Conservation (phyloP, 306 rosid genomes). For the Quercus wislizeni region DNA sequence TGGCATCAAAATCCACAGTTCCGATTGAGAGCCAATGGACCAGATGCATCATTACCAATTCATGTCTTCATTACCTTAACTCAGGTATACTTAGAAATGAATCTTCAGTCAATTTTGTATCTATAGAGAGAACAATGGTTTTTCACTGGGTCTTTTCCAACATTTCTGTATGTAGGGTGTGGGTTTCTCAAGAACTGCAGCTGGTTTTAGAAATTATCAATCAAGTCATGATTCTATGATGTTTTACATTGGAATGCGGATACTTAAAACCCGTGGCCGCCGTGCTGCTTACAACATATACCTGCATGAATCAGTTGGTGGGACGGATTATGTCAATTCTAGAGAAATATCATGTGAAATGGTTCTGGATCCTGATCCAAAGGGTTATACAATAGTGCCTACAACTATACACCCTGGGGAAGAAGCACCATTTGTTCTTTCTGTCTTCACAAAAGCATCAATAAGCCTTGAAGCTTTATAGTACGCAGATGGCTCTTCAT, state of each 20-base stretch:
- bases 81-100: conserved; percentile 51
- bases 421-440: conserved; percentile 99
- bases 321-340: conserved; percentile 95
- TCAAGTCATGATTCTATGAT: conserved; percentile 95
- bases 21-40: conserved; percentile 85
- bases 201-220: conserved; percentile 96
- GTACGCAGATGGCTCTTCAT: conserved; percentile 30
- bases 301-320: conserved; percentile 97
- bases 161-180: conserved; percentile 66
- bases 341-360: conserved; percentile 98
- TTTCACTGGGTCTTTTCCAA: conserved; percentile 6
- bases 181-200: conserved; percentile 95
- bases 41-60: conserved; percentile 88
- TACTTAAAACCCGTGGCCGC: conserved; percentile 96
- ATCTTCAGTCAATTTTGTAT: conserved; percentile 7
- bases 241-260: conserved; percentile 99
- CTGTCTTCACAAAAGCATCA: conserved; percentile 97
- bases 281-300: conserved; percentile 94
- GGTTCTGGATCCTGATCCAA: conserved; percentile 98
- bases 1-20: conserved; percentile 99
- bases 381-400: conserved; percentile 97
- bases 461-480: conserved; percentile 83
- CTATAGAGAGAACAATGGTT: background rate
- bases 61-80: conserved; percentile 97
- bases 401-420: conserved; percentile 98